These are phyloP conservation scores for Lyophyllum atratum DNA, from an alignment of 768 basidiomycete species.

Conservation along the genomic window DNA sequence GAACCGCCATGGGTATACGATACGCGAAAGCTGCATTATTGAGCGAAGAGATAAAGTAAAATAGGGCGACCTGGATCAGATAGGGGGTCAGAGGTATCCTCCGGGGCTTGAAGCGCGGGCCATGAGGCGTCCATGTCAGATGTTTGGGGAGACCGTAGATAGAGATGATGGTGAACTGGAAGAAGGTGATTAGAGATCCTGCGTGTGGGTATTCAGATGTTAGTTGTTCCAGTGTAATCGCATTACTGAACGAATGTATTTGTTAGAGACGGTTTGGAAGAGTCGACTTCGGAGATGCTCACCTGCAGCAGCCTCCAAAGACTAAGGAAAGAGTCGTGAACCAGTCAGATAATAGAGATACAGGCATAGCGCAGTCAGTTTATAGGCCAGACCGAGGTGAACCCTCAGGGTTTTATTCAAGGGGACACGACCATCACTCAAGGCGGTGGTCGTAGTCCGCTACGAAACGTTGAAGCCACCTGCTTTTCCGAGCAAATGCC, in stretches of 20 bases:
- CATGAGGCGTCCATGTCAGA: constrained; percentile 47
- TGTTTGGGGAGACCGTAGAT: constrained; percentile 72
- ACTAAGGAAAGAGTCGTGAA: constrained; percentile 67
- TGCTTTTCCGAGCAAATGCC: not conserved
- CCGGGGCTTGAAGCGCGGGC: constrained; percentile 60
- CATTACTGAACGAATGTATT: constrained; percentile 52
- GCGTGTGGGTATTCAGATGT: constrained; percentile 68
- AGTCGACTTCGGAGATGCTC: not conserved
- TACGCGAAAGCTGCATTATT: constrained; percentile 94
- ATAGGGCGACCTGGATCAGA: constrained; percentile 78
- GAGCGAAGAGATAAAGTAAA: constrained; percentile 75
- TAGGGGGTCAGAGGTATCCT: constrained; percentile 74
- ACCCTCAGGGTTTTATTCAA: not conserved
- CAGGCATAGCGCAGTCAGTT: constrained; percentile 4
- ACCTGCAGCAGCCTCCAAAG: constrained; percentile 92
- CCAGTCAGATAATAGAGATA: constrained; percentile 44
- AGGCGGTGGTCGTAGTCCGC: not conserved
- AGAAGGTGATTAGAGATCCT: constrained; percentile 85
- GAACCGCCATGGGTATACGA: constrained; percentile 85
- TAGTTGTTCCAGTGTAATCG: constrained; percentile 73
- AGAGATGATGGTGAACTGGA: constrained; percentile 81
- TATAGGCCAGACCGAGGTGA: not conserved
- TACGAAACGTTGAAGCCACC: not conserved
- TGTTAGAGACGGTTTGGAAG: not conserved
- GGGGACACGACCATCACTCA: not conserved